Evolutionary conservation across 805 yeast genomes (phyloP), one percentile per base, ranked within the genome.

Genomic region (Clavispora vitiphila): DNA sequence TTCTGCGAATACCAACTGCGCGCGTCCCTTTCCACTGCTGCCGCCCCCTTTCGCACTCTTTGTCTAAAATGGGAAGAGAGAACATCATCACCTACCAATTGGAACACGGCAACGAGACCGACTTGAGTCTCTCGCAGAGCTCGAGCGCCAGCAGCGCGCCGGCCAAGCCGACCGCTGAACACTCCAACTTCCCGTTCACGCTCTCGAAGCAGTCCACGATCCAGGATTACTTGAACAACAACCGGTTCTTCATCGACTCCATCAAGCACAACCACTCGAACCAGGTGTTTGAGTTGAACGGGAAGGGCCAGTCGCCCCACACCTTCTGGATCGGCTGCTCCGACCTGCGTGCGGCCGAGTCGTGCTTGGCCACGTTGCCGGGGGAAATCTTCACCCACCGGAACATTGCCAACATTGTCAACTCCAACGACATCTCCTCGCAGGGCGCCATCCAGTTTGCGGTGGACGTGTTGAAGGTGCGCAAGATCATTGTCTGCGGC

Each of bases 101-200:
- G 43, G 69, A 67, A 38, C 67, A 65, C 45, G 69, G 64, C 47
- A 60, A 65, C 44, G 65, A 65, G 40, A 59, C 70, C 15, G 71
- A 66, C 46, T 50, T 64, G 22, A 30, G 52, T 12, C 27, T 12
- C 27, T 10, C 44, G 41, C 40, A 35, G 32, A 31, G 19, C 23
- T 11, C n/a, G 10, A 12, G 16, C 9, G n/a, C 30, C 31, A 11
- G 11, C 15, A 29, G 34, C 24, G 42, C 24, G 35, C 34, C 26
- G 18, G 27, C 37, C 20, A 50, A 50, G 39, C 52, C 54, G 14
- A 46, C 15, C 32, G 39, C 47, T 14, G 46, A 43, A 26, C 54
- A 51, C 43, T 27, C 25, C 30, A 61, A 67, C 52, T 62, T 62
- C 42, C 75, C 75, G 4, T 78, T 77, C 56, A 64, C 71, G 1